Evolutionary conservation across 2,329 filamentous ascomycete genomes (phyloP).

Genomic region (Trichoderma sp.): DNA sequence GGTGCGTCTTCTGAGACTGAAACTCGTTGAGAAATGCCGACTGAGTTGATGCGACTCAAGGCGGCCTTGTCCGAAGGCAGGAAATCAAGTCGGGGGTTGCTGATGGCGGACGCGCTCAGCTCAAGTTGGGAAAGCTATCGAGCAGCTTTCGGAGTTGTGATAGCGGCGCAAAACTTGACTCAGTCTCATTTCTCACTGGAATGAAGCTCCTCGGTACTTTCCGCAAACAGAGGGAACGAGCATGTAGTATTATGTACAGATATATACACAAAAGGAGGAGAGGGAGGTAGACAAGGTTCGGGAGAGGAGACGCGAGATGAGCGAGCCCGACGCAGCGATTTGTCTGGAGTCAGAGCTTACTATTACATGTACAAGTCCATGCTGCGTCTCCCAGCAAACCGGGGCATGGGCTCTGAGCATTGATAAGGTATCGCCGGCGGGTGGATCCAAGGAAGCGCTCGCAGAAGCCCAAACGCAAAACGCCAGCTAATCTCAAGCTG

Average conservation of each 20-base stretch:
- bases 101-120: constrained; percentile 9
- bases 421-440: neutral
- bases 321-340: neutral
- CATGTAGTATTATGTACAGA: neutral
- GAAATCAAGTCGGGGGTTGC: neutral
- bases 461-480: neutral
- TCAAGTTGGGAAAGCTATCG: constrained; percentile 21
- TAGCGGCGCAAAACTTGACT: constrained; percentile 4
- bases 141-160: constrained; percentile 6
- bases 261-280: neutral
- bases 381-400: constrained; percentile 3
- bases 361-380: neutral
- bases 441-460: constrained; percentile 4
- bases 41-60: constrained; percentile 1
- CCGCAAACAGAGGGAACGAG: neutral
- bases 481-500: neutral
- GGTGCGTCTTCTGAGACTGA: neutral
- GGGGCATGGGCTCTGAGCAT: constrained; percentile 10
- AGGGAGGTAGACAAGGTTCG: neutral
- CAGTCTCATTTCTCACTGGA: constrained; percentile 26
- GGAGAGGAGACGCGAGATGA: constrained; percentile 14
- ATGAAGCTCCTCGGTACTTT: neutral
- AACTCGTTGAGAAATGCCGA: neutral
- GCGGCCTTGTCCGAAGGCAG: neutral
- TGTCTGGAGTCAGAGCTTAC: constrained; percentile 15